These are phyloP conservation scores for Leptodermis oblonga DNA, from an alignment of 257 asterid genomes.

Conservation along the genomic window DNA sequence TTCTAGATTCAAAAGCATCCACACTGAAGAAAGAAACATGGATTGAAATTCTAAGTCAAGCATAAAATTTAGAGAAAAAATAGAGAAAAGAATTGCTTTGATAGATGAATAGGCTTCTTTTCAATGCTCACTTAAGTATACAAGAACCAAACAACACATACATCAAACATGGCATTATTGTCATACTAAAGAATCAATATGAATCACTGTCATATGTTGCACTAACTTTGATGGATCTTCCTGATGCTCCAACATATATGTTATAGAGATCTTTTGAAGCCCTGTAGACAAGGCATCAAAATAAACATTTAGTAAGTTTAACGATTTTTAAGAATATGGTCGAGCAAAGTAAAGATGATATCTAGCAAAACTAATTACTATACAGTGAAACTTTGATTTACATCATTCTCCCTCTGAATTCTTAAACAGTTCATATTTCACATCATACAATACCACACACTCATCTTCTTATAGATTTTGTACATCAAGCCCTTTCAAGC, in stretches of 20 bases:
- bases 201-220: not conserved
- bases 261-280: conserved; percentile 47
- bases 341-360: not conserved
- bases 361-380: not conserved
- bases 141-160: not conserved
- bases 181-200: not conserved
- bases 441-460: conserved; percentile 8
- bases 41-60: not conserved
- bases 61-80: not conserved
- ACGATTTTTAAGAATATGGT: not conserved
- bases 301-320: conserved; percentile 15
- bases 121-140: not conserved
- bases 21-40: not conserved
- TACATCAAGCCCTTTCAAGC: not conserved
- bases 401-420: not conserved
- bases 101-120: not conserved
- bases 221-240: conserved; percentile 59
- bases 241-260: conserved; percentile 37
- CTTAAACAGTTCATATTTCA: not conserved
- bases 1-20: conserved; percentile 5
- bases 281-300: conserved; percentile 36
- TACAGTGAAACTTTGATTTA: not conserved
- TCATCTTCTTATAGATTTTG: not conserved
- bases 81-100: too few relatives aligned
- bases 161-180: too few relatives aligned